A percentile compares a stretch with the other conserved stretches of the same genome.
Conservation (phyloP, 805 yeast genomes). For the Pichia rugopelliculosa region DNA sequence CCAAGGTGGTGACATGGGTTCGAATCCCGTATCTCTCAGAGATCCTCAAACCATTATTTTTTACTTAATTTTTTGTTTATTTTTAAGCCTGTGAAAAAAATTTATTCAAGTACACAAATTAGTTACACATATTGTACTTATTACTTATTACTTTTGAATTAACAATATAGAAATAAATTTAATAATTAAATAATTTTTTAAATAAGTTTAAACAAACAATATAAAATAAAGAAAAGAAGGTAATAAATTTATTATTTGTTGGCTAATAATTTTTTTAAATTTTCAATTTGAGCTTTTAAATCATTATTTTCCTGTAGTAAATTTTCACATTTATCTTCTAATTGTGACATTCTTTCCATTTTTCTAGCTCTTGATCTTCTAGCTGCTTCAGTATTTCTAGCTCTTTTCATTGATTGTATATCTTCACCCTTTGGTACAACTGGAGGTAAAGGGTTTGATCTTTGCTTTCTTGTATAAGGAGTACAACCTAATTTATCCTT, state of each 20-base stretch:
- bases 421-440: slow-evolving; percentile 53
- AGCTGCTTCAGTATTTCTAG: slow-evolving; percentile 97
- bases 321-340: slow-evolving; percentile 69
- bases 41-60: slow-evolving; percentile 3
- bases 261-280: slow-evolving; percentile 40
- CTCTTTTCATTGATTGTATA: slow-evolving; percentile 76
- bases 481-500: slow-evolving; percentile 71
- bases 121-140: too few species aligned
- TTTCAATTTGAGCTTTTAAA: slow-evolving; percentile 54
- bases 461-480: slow-evolving; percentile 70
- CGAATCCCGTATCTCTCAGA: slow-evolving; percentile 85
- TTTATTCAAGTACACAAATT: too few species aligned
- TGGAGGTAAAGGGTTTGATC: slow-evolving; percentile 65
- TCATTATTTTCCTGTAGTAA: slow-evolving; percentile 51
- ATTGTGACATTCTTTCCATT: slow-evolving; percentile 76
- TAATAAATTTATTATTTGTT: not conserved
- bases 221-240: not conserved
- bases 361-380: slow-evolving; percentile 91
- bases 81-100: too few species aligned
- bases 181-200: not conserved
- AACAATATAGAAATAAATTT: not conserved
- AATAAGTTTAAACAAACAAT: not conserved
- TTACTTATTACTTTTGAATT: too few species aligned
- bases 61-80: not conserved
- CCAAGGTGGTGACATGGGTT: slow-evolving; percentile 93